Evolutionary conservation across 2,329 filamentous ascomycete genomes (phyloP), one percentile per base, ranked within the genome.

Genomic region (Penicillium sp.): DNA sequence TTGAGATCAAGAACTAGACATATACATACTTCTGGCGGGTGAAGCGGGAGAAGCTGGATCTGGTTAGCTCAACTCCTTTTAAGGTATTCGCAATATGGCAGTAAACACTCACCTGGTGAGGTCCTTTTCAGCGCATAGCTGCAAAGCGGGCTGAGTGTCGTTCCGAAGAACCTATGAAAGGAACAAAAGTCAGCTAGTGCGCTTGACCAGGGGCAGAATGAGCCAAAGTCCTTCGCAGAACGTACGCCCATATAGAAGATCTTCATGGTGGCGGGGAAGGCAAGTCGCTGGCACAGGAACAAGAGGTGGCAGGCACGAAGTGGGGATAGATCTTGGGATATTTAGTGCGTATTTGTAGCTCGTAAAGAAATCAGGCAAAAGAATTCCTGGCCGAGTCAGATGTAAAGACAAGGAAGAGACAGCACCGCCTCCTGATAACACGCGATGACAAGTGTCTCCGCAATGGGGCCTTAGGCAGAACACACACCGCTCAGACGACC

Each of bases 171-270:
- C 81, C 89, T 94, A 29, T n/a, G 0, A 9, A 3, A 31, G 10
- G 18, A 5, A 22, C 11, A 7, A 14, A 11, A 14, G 14, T 46
- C 11, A 36, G 42, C 43, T 10, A 14, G 13, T 32, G 16, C 6
- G 6, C 10, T 34, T 20, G 3, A 32, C 7, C 10, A 16, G 22
- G 27, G 13, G 8, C 22, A 27, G 9, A 9, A 1, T 0, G 14
- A 8, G 9, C 14, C 13, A 2, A 62, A 49, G 42, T 31, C 10
- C 11, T 6, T 6, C n/a, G 13, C 34, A 24, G 42, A 37, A 66
- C 83, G 55, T 83, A 93, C 88, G 62, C 87, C 88, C 66, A 94
- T 88, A 72, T 93, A 93, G 70, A 86, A 79, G 69, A 93, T 75
- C 81, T 90, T 91, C 87, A 91, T 91, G 66, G 61, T 83, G 71